Evolutionary conservation across 2,329 filamentous ascomycete genomes (phyloP).

Genomic region (Didymella lethalis): DNA sequence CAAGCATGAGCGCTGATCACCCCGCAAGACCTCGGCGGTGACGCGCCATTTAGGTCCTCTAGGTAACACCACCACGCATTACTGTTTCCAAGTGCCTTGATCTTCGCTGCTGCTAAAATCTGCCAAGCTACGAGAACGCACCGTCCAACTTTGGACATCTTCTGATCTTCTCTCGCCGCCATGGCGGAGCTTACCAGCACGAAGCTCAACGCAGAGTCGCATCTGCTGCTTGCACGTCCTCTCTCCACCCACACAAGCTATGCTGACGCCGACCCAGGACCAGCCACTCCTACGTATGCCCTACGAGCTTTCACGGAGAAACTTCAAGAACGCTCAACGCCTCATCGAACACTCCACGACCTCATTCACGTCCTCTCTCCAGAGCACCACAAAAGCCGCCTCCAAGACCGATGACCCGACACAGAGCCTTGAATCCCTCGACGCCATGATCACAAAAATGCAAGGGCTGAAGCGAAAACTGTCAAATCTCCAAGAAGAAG

Average conservation of each 20-base stretch:
- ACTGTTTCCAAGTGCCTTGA: neutral
- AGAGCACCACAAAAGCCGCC: conserved; percentile 66
- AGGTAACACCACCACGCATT: neutral
- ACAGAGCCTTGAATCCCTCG: conserved; percentile 75
- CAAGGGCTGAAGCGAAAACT: conserved; percentile 90
- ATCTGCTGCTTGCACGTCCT: conserved; percentile 73
- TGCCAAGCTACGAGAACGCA: too few relatives aligned
- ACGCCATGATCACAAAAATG: conserved; percentile 85
- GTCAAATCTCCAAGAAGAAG: conserved; percentile 77
- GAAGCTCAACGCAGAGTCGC: conserved; percentile 76
- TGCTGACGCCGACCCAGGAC: conserved; percentile 66
- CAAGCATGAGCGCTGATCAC: conserved; percentile 9
- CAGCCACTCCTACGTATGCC: conserved; percentile 93
- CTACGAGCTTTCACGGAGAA: conserved; percentile 90
- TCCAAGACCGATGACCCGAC: conserved; percentile 56
- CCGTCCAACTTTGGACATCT: neutral
- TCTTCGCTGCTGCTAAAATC: neutral
- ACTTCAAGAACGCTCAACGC: conserved; percentile 86
- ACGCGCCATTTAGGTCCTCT: conserved; percentile 7
- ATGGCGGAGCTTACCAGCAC: conserved; percentile 63
- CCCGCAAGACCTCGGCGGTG: conserved; percentile 19
- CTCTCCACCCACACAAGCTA: neutral
- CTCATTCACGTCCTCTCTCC: conserved; percentile 66
- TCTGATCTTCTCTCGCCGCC: conserved; percentile 11
- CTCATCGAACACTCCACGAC: conserved; percentile 75